Percentiles rank a stretch among this genome's conserved stretches.
phyloP scores from a whole-genome alignment of 768 basidiomycete species.

The Russula emetica region DNA sequence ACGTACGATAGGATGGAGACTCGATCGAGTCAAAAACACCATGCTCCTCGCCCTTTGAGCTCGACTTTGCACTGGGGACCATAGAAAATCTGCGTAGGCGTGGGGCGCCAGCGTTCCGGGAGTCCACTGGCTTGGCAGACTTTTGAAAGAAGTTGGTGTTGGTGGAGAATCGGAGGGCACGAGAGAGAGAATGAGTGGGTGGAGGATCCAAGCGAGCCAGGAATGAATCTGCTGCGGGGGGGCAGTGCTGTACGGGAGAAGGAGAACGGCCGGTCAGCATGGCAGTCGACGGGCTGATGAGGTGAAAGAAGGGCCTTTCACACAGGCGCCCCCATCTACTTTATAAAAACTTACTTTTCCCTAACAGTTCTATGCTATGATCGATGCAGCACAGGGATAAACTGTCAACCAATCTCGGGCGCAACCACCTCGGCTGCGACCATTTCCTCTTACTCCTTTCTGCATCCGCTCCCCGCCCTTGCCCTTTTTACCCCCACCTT shows the following conservation, averaged over 20 bases:
- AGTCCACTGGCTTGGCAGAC: constrained; percentile 1
- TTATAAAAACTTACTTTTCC: constrained; percentile 2
- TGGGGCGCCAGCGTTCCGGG: constrained; percentile 2
- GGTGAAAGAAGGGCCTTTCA: not conserved
- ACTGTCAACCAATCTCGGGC: not conserved
- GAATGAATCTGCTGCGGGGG: not conserved
- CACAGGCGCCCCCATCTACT: constrained; percentile 1
- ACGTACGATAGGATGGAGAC: constrained; percentile 21
- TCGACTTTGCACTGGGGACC: constrained; percentile 7
- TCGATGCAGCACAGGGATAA: not conserved
- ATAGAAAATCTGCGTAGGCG: constrained; percentile 24
- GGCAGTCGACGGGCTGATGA: not conserved
- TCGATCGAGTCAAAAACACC: constrained; percentile 23
- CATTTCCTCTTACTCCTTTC: not conserved
- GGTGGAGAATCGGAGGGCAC: constrained; percentile 22
- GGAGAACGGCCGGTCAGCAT: constrained; percentile 7
- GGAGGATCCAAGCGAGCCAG: not conserved
- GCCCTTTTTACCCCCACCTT: not conserved
- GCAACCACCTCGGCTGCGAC: not conserved
- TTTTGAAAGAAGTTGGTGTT: constrained; percentile 6
- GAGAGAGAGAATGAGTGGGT: not conserved
- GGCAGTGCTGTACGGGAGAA: constrained; percentile 10
- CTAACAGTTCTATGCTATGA: not conserved
- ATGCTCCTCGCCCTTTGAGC: constrained; percentile 25
- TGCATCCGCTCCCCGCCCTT: not conserved